Percentiles rank a stretch among this genome's conserved stretches.
Evolutionary conservation across 345 rosid species (phyloP).

Genomic region (Corymbia maculata): DNA sequence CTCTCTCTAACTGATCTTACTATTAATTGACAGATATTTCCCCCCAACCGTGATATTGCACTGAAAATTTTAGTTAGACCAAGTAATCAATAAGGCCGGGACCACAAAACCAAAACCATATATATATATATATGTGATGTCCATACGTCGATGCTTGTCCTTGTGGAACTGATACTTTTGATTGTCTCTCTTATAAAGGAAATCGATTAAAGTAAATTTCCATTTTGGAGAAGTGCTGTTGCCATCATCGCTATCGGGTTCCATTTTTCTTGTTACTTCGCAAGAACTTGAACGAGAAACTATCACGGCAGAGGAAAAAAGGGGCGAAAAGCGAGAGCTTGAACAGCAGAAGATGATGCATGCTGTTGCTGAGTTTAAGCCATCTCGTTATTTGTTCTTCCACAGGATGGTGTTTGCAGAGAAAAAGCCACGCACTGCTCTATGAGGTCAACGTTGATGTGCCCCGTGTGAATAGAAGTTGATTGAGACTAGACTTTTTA

Average conservation of each 20-base stretch:
- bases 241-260: neutral
- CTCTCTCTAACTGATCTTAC: neutral
- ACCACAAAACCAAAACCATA: neutral
- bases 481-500: neutral
- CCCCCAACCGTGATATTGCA: neutral
- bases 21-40: neutral
- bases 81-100: neutral
- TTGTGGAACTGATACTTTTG: neutral
- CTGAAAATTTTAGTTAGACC: neutral
- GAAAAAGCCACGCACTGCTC: neutral
- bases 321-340: neutral
- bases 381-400: neutral
- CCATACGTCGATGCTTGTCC: neutral
- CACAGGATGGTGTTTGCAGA: neutral
- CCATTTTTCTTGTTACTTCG: neutral
- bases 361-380: neutral
- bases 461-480: neutral
- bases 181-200: neutral
- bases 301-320: neutral
- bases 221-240: neutral
- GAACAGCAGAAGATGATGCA: neutral
- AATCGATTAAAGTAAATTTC: neutral
- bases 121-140: neutral
- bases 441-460: neutral
- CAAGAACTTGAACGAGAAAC: neutral